Percentiles rank a stretch among this genome's conserved stretches.
Conservation (phyloP, 164 flowering plant genomes). For the Macadamia integrifolia region DNA sequence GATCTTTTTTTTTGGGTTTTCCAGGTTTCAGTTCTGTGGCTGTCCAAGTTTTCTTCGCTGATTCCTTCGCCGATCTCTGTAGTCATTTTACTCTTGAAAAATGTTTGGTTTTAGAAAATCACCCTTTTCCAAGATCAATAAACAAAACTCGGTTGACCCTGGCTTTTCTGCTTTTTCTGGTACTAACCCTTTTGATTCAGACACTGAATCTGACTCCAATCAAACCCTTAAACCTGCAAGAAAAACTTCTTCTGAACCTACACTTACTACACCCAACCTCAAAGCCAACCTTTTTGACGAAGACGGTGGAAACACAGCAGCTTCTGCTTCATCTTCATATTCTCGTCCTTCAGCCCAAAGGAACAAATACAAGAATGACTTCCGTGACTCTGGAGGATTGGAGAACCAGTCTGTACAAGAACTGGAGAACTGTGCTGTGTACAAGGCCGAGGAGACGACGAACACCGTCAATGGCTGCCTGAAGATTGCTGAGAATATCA, state of each 20-base stretch:
- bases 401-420: constrained; percentile 60
- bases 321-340: not conserved
- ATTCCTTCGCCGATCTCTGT: not conserved
- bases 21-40: constrained; percentile 4
- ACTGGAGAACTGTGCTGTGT: constrained; percentile 56
- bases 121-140: constrained; percentile 33
- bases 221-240: constrained; percentile 24
- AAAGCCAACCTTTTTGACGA: constrained; percentile 25
- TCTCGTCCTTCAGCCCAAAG: constrained; percentile 25
- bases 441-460: constrained; percentile 75
- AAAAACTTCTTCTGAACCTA: constrained; percentile 37
- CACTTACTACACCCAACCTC: constrained; percentile 2
- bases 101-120: constrained; percentile 53
- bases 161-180: not conserved
- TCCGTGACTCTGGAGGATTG: constrained; percentile 44
- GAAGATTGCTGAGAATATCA: constrained; percentile 72
- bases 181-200: constrained; percentile 63
- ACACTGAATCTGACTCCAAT: constrained; percentile 36
- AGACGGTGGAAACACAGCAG: constrained; percentile 13
- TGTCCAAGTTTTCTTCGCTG: not conserved
- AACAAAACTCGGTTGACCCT: constrained; percentile 17
- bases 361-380: constrained; percentile 40
- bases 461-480: constrained; percentile 47
- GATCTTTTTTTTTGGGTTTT: not conserved
- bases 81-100: not conserved